Evolutionary conservation across 192 early-diverging fungal genomes (phyloP).

Genomic region (Coemansia sp.): DNA sequence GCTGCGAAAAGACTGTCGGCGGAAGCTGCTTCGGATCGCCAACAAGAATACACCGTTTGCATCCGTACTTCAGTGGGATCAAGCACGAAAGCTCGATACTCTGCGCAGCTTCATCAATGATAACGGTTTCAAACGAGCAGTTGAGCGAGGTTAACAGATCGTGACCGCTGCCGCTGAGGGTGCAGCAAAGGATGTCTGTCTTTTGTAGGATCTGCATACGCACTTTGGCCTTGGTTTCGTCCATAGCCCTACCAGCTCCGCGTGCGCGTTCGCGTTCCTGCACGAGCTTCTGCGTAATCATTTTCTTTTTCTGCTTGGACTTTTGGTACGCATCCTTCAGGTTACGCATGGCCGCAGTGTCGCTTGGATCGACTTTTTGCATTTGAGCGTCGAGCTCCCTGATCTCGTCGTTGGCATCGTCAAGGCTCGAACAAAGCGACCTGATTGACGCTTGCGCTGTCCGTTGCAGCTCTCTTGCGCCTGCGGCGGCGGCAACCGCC

Average conservation of each 20-base stretch:
- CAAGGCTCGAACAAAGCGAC: slow-evolving; percentile 18
- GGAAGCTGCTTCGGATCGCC: too few relatives aligned
- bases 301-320: slow-evolving; percentile 14
- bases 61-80: too few relatives aligned
- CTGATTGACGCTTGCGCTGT: slow-evolving; percentile 15
- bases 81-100: slow-evolving; percentile 81
- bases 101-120: slow-evolving; percentile 97
- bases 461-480: slow-evolving; percentile 18
- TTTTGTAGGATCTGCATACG: slow-evolving; percentile 68
- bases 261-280: slow-evolving; percentile 24
- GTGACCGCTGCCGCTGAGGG: slow-evolving; percentile 85
- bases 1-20: slow-evolving; percentile 79
- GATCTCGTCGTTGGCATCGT: slow-evolving; percentile 32
- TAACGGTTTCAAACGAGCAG: slow-evolving; percentile 79
- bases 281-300: slow-evolving; percentile 10
- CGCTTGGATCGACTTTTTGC: slow-evolving; percentile 22
- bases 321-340: slow-evolving; percentile 20
- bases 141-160: slow-evolving; percentile 67
- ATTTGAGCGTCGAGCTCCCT: slow-evolving; percentile 21
- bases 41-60: too few relatives aligned
- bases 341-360: slow-evolving; percentile 13
- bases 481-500: slow-evolving; percentile 14
- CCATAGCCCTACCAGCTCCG: slow-evolving; percentile 38
- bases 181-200: slow-evolving; percentile 83
- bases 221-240: slow-evolving; percentile 57